phyloP scores from a whole-genome alignment of 305 asterid genomes.

The Solanum hybrid region DNA sequence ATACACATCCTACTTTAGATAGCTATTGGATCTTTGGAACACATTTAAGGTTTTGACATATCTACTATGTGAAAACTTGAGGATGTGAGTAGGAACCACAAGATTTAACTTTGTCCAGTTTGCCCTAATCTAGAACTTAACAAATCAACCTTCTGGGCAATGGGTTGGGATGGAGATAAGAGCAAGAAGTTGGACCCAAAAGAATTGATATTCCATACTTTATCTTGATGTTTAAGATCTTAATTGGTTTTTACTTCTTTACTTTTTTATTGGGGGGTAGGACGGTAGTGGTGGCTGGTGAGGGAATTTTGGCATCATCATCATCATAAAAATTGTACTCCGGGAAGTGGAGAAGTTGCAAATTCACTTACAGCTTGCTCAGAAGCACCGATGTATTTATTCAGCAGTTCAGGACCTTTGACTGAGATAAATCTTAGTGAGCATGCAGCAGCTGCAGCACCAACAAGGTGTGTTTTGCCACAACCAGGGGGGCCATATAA shows the following conservation, averaged over 20 bases:
- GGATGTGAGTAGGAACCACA: background rate
- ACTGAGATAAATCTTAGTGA: slow-evolving; percentile 89
- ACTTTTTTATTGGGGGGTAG: background rate
- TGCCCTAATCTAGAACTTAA: background rate
- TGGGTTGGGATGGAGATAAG: background rate
- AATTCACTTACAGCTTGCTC: slow-evolving; percentile 85
- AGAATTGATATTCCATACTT: background rate
- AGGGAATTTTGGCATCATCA: background rate
- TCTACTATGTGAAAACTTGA: background rate
- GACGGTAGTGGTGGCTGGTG: background rate
- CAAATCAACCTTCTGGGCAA: background rate
- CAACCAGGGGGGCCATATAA: slow-evolving; percentile 99
- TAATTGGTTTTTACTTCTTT: background rate
- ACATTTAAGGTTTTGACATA: background rate
- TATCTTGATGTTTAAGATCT: background rate
- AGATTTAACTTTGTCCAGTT: background rate
- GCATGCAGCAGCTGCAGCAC: slow-evolving; percentile 98
- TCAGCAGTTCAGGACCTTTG: slow-evolving; percentile 96
- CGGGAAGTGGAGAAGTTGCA: background rate
- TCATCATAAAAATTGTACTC: background rate
- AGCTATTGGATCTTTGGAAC: background rate
- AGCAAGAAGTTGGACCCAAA: background rate
- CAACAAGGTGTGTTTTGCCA: slow-evolving; percentile 97
- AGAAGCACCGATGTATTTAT: slow-evolving; percentile 97
- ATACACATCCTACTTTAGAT: background rate